Base-by-base conservation (phyloP, 2,329 filamentous ascomycete genomes). In the Chalaropsis thielavioides region DNA sequence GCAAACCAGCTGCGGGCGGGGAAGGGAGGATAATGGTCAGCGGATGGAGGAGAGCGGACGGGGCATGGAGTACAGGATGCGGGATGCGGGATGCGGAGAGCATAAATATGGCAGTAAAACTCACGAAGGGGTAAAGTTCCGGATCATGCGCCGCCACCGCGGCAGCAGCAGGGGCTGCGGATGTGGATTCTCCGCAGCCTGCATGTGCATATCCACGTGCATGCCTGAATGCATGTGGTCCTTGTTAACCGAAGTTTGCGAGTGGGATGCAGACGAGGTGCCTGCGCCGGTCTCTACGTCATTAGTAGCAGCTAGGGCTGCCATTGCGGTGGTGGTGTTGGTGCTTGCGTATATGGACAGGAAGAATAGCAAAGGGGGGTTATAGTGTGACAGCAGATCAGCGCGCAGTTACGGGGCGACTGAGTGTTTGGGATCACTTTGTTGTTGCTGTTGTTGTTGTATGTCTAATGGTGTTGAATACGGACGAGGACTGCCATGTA, bases 101-200 rank as follows among this genome's bases (percentile, higher is more conserved):
- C n/a, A 19, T 1, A 38, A 15, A 38, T 7, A 58, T 13, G 17
- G 27, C 6, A 19, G 0, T 19, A 3, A 38, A 11, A 73, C 79
- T 71, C 72, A 81, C 79, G 79, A 82, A 31, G 80, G 80, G 31
- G 78, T 81, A 69, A 82, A 82, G 70, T 82, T 80, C 64, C 78
- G 76, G 44, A 81, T 74, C 46, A 81, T 74, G 67, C 75, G 75
- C 66, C 77, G 70, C 76, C 77, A 79, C 13, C 76, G 51, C 2
- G 62, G 58, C 13, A 67, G 19, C 11, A n/a, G 46, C 22, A 46
- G 35, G 4, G 40, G 65, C 38, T 54, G 35, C 11, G 46, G 41
- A 13, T 10, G 24, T 24, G 46, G 46, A 27, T 22, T 27, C 24
- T 51, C 22, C 44, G 54, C 31, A 58, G 54, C 6, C 5, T 58